These are phyloP conservation scores for Ustilago cynodontis DNA, from an alignment of 1,284 basidiomycete genomes.

Conservation along the genomic window DNA sequence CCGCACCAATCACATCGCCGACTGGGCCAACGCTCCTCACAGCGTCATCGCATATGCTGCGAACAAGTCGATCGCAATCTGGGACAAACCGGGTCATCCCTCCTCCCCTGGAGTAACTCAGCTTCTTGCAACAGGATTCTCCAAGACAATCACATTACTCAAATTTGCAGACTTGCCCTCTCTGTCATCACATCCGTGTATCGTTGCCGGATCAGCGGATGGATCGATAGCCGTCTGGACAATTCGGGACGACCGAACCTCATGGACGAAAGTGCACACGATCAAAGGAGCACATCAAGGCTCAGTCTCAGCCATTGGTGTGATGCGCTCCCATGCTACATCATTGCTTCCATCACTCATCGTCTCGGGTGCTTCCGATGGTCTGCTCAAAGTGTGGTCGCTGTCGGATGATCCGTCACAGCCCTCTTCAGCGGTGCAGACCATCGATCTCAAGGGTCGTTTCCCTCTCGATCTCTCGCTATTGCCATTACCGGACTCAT, in stretches of 20 bases:
- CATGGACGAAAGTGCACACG: constrained; percentile 11
- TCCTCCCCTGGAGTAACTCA: constrained; percentile 29
- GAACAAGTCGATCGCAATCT: constrained; percentile 60
- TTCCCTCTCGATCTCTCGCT: constrained; percentile 65
- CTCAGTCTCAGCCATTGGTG: constrained; percentile 55
- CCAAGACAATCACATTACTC: constrained; percentile 49
- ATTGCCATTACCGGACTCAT: constrained; percentile 30
- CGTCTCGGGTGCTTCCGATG: constrained; percentile 62
- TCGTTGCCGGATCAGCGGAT: constrained; percentile 52
- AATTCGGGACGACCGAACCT: constrained; percentile 5
- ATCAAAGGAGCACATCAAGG: constrained; percentile 49
- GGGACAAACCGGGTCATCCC: constrained; percentile 35
- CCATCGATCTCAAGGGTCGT: constrained; percentile 49
- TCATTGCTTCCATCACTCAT: constrained; percentile 16
- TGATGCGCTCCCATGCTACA: constrained; percentile 31
- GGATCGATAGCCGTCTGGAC: constrained; percentile 51
- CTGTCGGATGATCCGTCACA: constrained; percentile 13
- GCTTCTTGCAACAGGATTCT: constrained; percentile 48
- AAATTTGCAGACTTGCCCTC: constrained; percentile 34
- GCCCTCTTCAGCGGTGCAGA: constrained; percentile 34
- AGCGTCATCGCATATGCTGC: constrained; percentile 56
- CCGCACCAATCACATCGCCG: constrained; percentile 60
- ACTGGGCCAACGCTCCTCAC: constrained; percentile 48
- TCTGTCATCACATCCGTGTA: constrained; percentile 12
- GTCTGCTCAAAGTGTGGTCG: constrained; percentile 54